Percentiles rank a stretch among this genome's conserved stretches.
phyloP scores from a whole-genome alignment of 179 eudicot species.

The Silene vulgaris region DNA sequence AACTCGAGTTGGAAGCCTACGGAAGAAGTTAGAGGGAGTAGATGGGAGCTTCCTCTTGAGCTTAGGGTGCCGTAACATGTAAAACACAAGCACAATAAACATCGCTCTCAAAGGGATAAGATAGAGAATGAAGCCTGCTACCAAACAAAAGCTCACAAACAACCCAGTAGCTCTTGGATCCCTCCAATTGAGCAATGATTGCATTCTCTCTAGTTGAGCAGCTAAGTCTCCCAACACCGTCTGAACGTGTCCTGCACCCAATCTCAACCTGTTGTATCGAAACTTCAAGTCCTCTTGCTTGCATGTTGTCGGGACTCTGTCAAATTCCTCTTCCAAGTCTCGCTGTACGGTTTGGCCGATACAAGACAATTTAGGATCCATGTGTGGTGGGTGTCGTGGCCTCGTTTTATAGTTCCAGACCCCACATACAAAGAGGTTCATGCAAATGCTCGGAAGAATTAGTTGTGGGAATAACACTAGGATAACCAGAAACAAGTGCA shows the following conservation, averaged over 20 bases:
- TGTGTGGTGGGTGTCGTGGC: conserved; percentile 33
- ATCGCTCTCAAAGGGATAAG: conserved; percentile 16
- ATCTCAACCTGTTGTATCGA: conserved; percentile 33
- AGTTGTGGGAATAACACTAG: conserved; percentile 26
- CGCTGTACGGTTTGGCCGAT: conserved; percentile 8
- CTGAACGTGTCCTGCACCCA: conserved; percentile 32
- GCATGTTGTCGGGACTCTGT: conserved; percentile 29
- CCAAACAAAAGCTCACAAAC: conserved; percentile 25
- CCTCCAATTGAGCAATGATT: conserved; percentile 38
- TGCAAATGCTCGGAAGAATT: conserved; percentile 22
- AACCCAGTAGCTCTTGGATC: conserved; percentile 39
- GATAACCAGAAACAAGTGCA: conserved; percentile 23
- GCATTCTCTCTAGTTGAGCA: conserved; percentile 36
- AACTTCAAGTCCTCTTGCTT: conserved; percentile 24
- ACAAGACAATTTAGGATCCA: conserved; percentile 33
- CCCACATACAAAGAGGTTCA: conserved; percentile 24
- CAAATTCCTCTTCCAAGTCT: conserved; percentile 42
- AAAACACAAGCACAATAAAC: conserved; percentile 3
- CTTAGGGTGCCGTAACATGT: conserved; percentile 29
- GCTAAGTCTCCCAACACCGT: conserved; percentile 33
- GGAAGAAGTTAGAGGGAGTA: conserved; percentile 31
- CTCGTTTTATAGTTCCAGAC: conserved; percentile 28
- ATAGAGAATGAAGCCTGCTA: conserved; percentile 22
- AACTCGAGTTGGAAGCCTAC: conserved; percentile 32
- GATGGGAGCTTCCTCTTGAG: conserved; percentile 28